These are phyloP conservation scores for Carex scoparia DNA, from an alignment of 176 grass and related monocot genomes.

Conservation along the genomic window DNA sequence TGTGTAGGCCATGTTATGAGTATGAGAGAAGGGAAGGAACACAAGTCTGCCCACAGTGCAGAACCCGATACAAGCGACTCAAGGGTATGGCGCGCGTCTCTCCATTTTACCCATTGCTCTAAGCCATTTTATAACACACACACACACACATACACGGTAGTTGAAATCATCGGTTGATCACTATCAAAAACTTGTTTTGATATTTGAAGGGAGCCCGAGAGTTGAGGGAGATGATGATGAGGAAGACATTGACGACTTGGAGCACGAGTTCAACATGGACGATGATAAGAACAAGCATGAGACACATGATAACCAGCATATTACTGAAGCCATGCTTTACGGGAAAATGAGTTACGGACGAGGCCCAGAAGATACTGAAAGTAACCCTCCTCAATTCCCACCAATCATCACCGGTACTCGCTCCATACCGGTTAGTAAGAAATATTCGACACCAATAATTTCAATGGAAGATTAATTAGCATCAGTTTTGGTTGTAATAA, in stretches of 20 bases:
- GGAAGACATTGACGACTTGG: conserved; percentile 87
- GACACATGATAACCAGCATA: conserved; percentile 43
- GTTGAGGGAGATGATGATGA: conserved; percentile 81
- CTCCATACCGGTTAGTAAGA: conserved; percentile 61
- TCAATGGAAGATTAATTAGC: not conserved
- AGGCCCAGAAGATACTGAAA: conserved; percentile 52
- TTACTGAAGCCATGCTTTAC: conserved; percentile 94
- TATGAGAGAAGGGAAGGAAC: conserved; percentile 96
- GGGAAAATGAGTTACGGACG: conserved; percentile 90
- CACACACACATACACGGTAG: not conserved
- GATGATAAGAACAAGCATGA: conserved; percentile 44
- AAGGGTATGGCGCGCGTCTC: conserved; percentile 41
- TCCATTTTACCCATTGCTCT: not conserved
- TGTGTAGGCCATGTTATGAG: conserved; percentile 96
- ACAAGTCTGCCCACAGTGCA: conserved; percentile 93
- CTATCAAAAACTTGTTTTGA: not conserved
- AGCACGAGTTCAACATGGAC: conserved; percentile 93
- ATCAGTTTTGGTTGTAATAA: not conserved
- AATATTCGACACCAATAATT: not conserved
- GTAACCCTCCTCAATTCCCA: conserved; percentile 56
- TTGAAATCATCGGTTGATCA: not conserved
- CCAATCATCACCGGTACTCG: conserved; percentile 80
- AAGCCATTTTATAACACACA: not conserved
- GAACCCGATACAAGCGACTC: conserved; percentile 97
- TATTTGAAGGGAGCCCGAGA: conserved; percentile 59